phyloP scores from a whole-genome alignment of 1,284 basidiomycete genomes.

The Microbotryum saponariae region DNA sequence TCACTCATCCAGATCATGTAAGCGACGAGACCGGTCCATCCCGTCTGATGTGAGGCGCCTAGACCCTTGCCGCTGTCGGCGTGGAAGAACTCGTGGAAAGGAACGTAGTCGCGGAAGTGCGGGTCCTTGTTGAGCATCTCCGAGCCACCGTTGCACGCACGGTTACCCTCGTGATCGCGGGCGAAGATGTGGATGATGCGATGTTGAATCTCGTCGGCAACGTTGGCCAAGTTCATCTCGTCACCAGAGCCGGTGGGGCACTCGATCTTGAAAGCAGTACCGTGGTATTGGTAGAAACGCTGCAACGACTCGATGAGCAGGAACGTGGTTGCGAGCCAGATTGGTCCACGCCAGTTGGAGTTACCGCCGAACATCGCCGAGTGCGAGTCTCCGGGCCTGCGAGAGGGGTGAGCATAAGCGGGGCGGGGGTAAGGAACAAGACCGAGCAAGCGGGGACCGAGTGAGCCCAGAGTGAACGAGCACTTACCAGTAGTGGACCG shows the following conservation, averaged over 20 bases:
- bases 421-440: too few species aligned
- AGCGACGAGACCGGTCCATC: constrained; percentile 77
- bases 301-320: constrained; percentile 80
- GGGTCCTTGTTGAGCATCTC: constrained; percentile 81
- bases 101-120: constrained; percentile 92
- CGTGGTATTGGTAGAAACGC: constrained; percentile 95
- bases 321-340: constrained; percentile 90
- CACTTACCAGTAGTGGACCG: constrained; percentile 76
- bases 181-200: constrained; percentile 95
- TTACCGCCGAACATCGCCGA: constrained; percentile 99
- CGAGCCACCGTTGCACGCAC: constrained; percentile 87
- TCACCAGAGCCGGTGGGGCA: constrained; percentile 93
- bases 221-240: constrained; percentile 81
- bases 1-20: constrained; percentile 77
- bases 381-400: constrained; percentile 74
- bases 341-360: constrained; percentile 85
- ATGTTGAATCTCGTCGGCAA: constrained; percentile 95
- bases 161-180: constrained; percentile 66
- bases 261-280: constrained; percentile 74
- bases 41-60: constrained; percentile 94
- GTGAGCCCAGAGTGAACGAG: too few species aligned
- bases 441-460: too few species aligned
- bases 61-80: constrained; percentile 83
- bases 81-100: constrained; percentile 97
- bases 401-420: too few species aligned